phyloP scores from a whole-genome alignment of 2,329 filamentous ascomycete genomes.

The Diaporthe sp. region DNA sequence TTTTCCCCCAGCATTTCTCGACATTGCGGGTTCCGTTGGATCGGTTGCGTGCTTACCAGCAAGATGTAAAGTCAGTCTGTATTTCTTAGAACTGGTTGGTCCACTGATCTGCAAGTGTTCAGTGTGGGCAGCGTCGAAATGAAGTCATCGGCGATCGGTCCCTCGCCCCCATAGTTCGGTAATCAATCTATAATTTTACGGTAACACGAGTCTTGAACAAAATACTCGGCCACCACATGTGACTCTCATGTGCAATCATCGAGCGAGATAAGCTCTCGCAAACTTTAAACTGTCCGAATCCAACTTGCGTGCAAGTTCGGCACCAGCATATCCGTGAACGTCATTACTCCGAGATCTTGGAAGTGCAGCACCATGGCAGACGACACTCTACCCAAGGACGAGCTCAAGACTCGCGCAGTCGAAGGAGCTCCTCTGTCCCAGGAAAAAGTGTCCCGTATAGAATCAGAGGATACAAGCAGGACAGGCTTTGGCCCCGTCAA shows the following conservation, averaged over 20 bases:
- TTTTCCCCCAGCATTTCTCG: neutral
- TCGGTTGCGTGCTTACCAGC: neutral
- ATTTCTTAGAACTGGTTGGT: neutral
- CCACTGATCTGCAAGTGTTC: neutral
- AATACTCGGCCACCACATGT: too few species aligned
- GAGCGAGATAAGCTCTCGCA: neutral
- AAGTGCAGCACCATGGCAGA: neutral
- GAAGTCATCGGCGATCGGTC: neutral
- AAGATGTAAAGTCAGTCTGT: neutral
- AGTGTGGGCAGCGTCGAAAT: neutral
- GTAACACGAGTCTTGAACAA: neutral
- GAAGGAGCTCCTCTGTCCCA: neutral
- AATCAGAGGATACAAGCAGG: constrained; percentile 46
- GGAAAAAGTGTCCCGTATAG: neutral
- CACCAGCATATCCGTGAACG: neutral
- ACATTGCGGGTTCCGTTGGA: neutral
- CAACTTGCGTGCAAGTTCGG: neutral
- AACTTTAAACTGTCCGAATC: too few species aligned
- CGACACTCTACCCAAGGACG: neutral
- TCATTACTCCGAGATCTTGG: neutral
- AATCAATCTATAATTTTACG: neutral
- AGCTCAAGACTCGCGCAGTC: constrained; percentile 16
- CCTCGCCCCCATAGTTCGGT: neutral
- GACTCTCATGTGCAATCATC: neutral
- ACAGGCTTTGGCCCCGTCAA: constrained; percentile 51